Percentiles rank a stretch among this genome's conserved stretches.
These are phyloP conservation scores for Bipolaris oryzae DNA, from an alignment of 2,329 filamentous ascomycete genomes.

Conservation along the genomic window DNA sequence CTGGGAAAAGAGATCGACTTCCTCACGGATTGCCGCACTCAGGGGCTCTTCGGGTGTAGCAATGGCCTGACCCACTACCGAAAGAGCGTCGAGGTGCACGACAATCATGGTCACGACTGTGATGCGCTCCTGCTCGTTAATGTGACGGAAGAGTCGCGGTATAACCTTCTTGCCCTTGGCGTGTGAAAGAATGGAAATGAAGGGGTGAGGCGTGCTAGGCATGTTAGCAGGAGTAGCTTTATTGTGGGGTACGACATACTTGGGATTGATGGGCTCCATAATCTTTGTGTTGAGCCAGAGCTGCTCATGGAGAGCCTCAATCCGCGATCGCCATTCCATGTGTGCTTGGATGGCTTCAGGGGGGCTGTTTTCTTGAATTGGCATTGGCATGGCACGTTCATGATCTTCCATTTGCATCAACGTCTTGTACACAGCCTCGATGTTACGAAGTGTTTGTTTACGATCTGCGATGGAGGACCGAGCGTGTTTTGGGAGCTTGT, in stretches of 20 bases:
- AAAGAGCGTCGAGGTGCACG: slow-evolving; percentile 87
- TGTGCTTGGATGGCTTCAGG: slow-evolving; percentile 74
- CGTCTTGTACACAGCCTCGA: slow-evolving; percentile 85
- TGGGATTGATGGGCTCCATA: slow-evolving; percentile 79
- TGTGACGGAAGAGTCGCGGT: slow-evolving; percentile 90
- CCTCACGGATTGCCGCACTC: slow-evolving; percentile 75
- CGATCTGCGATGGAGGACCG: slow-evolving; percentile 69
- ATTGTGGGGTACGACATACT: slow-evolving; percentile 45
- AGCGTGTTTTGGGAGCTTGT: slow-evolving; percentile 51
- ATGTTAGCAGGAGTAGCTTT: slow-evolving; percentile 20
- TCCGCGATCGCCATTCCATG: slow-evolving; percentile 77
- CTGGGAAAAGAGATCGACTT: slow-evolving; percentile 87
- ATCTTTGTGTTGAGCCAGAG: slow-evolving; percentile 90
- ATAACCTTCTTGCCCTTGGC: slow-evolving; percentile 96
- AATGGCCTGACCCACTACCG: slow-evolving; percentile 83
- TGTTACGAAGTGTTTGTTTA: slow-evolving; percentile 82
- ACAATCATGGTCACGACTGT: slow-evolving; percentile 96
- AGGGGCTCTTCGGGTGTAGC: slow-evolving; percentile 75
- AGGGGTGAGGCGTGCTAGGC: slow-evolving; percentile 74
- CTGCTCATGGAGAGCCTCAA: slow-evolving; percentile 73
- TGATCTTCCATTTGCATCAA: slow-evolving; percentile 96
- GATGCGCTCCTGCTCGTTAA: slow-evolving; percentile 88
- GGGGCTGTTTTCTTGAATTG: slow-evolving; percentile 66
- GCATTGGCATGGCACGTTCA: slow-evolving; percentile 77
- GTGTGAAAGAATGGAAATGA: slow-evolving; percentile 94